Percentiles rank a stretch among this genome's conserved stretches.
Conservation (phyloP, 768 basidiomycete species). For the Cystofilobasidium bisporidii region DNA sequence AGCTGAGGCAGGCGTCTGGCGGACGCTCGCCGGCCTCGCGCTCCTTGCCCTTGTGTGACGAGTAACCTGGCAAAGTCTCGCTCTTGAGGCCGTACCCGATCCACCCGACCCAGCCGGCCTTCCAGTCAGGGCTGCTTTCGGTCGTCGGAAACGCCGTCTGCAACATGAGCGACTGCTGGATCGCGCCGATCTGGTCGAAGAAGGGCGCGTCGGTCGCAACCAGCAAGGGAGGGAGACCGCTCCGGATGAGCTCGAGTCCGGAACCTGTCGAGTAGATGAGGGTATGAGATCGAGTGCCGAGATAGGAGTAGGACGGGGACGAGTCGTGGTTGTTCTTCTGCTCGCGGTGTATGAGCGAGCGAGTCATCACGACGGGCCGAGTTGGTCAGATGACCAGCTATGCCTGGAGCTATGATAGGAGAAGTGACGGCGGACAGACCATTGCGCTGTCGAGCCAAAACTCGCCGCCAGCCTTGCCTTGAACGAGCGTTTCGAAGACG, state of each 20-base stretch:
- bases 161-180: constrained; percentile 14
- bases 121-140: constrained; percentile 53
- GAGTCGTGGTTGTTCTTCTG: constrained; percentile 15
- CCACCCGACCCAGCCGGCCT: constrained; percentile 71
- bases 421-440: constrained; percentile 6
- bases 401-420: no score
- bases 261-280: constrained; percentile 17
- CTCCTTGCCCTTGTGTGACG: constrained; percentile 27
- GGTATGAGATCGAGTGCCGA: constrained; percentile 12
- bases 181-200: constrained; percentile 15
- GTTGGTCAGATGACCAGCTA: no score
- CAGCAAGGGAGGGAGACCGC: background rate
- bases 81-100: constrained; percentile 73
- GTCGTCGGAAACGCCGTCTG: constrained; percentile 29
- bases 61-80: constrained; percentile 47
- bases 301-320: constrained; percentile 23
- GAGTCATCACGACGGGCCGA: no score
- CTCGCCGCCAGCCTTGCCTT: constrained; percentile 1
- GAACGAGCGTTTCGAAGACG: constrained; percentile 23
- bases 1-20: constrained; percentile 2
- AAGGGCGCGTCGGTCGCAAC: background rate
- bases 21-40: background rate
- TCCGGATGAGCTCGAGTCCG: background rate
- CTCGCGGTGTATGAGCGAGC: no score
- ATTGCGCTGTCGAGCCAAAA: constrained; percentile 27